Percentiles rank a stretch among this genome's conserved stretches.
phyloP scores from a whole-genome alignment of 139 green algal species.

The Asterochloris erici region DNA sequence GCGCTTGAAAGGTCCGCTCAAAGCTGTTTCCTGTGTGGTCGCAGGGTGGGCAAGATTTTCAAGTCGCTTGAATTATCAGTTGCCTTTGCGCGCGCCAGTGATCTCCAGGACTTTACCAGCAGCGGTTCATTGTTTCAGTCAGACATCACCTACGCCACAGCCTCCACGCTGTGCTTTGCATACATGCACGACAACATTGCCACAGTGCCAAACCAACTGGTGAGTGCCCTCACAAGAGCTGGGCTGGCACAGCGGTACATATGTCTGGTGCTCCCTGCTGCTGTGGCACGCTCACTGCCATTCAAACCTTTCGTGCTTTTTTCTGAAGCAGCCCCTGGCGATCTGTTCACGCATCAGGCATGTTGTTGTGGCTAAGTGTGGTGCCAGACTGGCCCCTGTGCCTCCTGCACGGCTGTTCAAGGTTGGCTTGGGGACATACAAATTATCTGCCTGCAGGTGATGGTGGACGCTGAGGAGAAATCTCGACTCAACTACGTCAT shows the following conservation, averaged over 20 bases:
- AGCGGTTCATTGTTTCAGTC: slow-evolving; percentile 27
- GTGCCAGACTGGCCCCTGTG: too few relatives aligned
- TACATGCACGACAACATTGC: slow-evolving; percentile 81
- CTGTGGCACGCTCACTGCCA: too few relatives aligned
- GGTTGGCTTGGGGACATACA: too few relatives aligned
- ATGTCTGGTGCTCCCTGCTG: too few relatives aligned
- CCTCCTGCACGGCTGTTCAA: too few relatives aligned
- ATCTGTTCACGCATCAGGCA: too few relatives aligned
- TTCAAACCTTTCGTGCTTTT: too few relatives aligned
- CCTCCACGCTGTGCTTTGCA: slow-evolving; percentile 74
- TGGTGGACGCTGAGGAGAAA: slow-evolving; percentile 38
- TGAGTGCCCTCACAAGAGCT: not conserved
- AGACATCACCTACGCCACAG: slow-evolving; percentile 87
- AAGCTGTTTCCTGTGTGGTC: slow-evolving; percentile 37
- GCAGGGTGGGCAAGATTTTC: slow-evolving; percentile 83
- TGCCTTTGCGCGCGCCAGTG: slow-evolving; percentile 46
- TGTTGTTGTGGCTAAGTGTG: too few relatives aligned
- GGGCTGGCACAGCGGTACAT: too few relatives aligned
- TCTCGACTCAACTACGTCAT: slow-evolving; percentile 74
- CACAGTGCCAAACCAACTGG: slow-evolving; percentile 1
- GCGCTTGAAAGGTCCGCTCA: too few relatives aligned
- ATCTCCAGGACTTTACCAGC: not conserved
- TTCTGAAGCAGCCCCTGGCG: too few relatives aligned
- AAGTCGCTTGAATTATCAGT: slow-evolving; percentile 78
- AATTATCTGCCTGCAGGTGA: not conserved